Conservation (phyloP, 192 early-diverging fungal genomes). For the Coemansia sp. region DNA sequence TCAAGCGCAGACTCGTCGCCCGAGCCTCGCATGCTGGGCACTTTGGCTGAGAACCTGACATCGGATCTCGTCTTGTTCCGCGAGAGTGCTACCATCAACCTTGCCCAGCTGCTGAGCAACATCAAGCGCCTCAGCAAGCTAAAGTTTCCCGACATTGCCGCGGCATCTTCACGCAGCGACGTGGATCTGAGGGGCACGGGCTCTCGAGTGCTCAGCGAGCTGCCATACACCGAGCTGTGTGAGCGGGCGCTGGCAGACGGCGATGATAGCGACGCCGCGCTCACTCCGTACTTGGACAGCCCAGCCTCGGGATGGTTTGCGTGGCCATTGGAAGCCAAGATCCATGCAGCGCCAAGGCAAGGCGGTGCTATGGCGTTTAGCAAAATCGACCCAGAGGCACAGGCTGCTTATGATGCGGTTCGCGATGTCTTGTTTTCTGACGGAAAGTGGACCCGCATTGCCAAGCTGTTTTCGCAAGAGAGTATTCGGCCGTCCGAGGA, state of each 20-base stretch:
- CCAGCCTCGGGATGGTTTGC: conserved; percentile 76
- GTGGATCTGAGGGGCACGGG: conserved; percentile 6
- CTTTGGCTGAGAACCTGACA: conserved; percentile 63
- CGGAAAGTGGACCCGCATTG: conserved; percentile 73
- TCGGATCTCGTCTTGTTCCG: conserved; percentile 79
- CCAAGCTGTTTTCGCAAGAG: conserved; percentile 71
- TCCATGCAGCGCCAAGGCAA: conserved; percentile 51
- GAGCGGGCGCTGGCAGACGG: conserved; percentile 42
- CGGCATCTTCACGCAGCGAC: conserved; percentile 3
- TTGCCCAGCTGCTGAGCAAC: conserved; percentile 65
- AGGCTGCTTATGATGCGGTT: conserved; percentile 61
- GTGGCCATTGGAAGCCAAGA: conserved; percentile 69
- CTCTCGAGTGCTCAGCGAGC: not conserved
- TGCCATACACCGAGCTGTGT: conserved; percentile 27
- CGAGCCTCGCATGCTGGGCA: conserved; percentile 59
- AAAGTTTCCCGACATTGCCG: conserved; percentile 4
- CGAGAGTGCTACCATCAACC: conserved; percentile 63
- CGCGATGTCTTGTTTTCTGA: conserved; percentile 53
- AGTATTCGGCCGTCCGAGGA: conserved; percentile 60
- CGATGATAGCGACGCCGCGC: not conserved
- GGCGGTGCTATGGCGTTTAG: conserved; percentile 47
- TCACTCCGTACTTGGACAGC: conserved; percentile 53
- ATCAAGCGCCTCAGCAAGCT: conserved; percentile 67
- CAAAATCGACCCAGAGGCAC: conserved; percentile 63
- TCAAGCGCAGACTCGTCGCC: conserved; percentile 64